A percentile compares a stretch with the other conserved stretches of the same genome.
phyloP scores from a whole-genome alignment of 1,139 yeast genomes.

The Tardiomyces digboiensis region DNA sequence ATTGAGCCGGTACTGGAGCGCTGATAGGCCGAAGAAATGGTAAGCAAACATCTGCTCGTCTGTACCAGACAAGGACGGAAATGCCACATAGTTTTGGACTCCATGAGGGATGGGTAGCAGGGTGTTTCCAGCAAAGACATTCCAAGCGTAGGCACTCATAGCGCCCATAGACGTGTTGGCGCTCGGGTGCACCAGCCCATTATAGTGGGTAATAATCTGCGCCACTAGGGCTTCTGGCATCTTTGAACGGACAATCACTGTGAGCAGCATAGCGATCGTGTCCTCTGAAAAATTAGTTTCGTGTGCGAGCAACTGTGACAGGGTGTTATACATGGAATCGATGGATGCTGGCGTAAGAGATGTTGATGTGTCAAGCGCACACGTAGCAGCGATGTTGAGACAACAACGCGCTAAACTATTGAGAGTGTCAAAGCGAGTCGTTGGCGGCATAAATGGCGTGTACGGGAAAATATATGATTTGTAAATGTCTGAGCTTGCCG shows the following conservation, averaged over 20 bases:
- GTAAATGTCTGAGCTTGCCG: slow-evolving; percentile 7
- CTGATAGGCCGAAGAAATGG: slow-evolving; percentile 9
- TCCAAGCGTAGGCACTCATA: slow-evolving; percentile 10
- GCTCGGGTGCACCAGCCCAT: background rate
- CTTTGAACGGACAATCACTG: background rate
- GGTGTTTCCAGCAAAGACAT: slow-evolving; percentile 6
- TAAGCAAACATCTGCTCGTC: slow-evolving; percentile 11
- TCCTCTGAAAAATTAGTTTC: slow-evolving; percentile 6
- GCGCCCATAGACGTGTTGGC: slow-evolving; percentile 5
- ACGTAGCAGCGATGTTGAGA: slow-evolving; percentile 9
- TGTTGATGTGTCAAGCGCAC: background rate
- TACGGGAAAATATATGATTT: slow-evolving; percentile 9
- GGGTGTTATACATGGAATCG: slow-evolving; percentile 8
- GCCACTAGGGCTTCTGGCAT: background rate
- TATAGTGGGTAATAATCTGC: background rate
- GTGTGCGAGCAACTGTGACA: slow-evolving; percentile 7
- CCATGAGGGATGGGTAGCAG: slow-evolving; percentile 1
- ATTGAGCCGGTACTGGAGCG: slow-evolving; percentile 7
- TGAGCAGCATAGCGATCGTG: background rate
- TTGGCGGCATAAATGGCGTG: slow-evolving; percentile 11
- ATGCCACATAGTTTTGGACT: slow-evolving; percentile 3
- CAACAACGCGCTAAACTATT: slow-evolving; percentile 10
- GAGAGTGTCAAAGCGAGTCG: slow-evolving; percentile 3
- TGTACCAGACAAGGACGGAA: slow-evolving; percentile 3
- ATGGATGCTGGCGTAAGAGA: slow-evolving; percentile 5